Evolutionary conservation across 371 early-diverging fungal species (phyloP), one percentile per base, ranked within the genome.

Genomic region (Rhizopus arrhizus): DNA sequence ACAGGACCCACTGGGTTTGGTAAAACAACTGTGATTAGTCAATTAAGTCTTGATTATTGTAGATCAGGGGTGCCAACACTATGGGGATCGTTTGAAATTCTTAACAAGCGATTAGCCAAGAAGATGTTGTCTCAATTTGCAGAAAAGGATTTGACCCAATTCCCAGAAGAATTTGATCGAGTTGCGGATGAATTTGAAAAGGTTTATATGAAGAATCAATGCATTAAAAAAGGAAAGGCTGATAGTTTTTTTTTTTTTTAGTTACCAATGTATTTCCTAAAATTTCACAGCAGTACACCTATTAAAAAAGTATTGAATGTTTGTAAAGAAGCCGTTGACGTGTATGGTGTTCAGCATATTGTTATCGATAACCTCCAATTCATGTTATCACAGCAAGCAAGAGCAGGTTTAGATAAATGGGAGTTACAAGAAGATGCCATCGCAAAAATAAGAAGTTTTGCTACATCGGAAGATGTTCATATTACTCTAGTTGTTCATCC

Each of bases 41-140:
- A 91, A 53, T 55, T 90, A 43, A 85, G 88, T 55, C 66, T 91
- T 15, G 91, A 90, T 63, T 89, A 79, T 65, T 89, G 90, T 66
- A 72, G 78, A 60, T 81, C 82, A n/a, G 88, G 89, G 7, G 85
- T 91, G 13, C 85, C 87, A 45, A 91, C 91, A 2, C 65, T 91
- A 31, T 91, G 91, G 91, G 92, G 92, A 3, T 88, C 88, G 28
- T 91, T 91, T 77, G 92, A 91, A 66, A 89, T 91, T 56, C 69
- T 83, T 34, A 91, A 91, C 53, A 79, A 80, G 51, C 78, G 91
- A 16, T 63, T 91, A 16, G 89, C 85, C 2, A 85, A 86, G 50
- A 82, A 84, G 46, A 91, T 91, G 91, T 59, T 91, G 56, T 82
- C 74, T 61, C 92, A 91, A 66, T 82, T 78, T 63, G 87, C 87